Conservation (phyloP, 2,329 filamentous ascomycete species). For the Claviceps humidiphila region DNA sequence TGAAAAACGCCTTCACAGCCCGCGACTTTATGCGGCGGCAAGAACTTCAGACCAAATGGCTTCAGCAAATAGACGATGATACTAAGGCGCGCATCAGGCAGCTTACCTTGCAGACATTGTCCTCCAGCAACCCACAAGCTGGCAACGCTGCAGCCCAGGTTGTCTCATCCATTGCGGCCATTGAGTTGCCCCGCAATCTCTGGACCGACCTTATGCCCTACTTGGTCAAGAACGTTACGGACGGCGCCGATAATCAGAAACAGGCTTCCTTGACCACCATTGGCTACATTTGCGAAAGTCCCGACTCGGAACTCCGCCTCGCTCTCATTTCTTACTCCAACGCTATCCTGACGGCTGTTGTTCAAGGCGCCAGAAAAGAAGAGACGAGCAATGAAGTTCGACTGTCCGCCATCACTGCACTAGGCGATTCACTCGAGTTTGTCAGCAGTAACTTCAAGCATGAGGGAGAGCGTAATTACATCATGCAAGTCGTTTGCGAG, state of each 20-base stretch:
- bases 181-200: slow-evolving; percentile 85
- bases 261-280: slow-evolving; percentile 92
- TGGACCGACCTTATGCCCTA: slow-evolving; percentile 85
- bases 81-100: slow-evolving; percentile 84
- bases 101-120: slow-evolving; percentile 76
- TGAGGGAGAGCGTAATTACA: slow-evolving; percentile 98
- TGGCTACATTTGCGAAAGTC: slow-evolving; percentile 94
- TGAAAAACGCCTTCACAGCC: slow-evolving; percentile 96
- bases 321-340: slow-evolving; percentile 82
- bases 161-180: slow-evolving; percentile 84
- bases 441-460: slow-evolving; percentile 98
- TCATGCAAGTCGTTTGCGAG: slow-evolving; percentile 99
- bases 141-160: slow-evolving; percentile 88
- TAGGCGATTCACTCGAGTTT: slow-evolving; percentile 94
- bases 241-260: slow-evolving; percentile 77
- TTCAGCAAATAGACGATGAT: slow-evolving; percentile 64
- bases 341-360: slow-evolving; percentile 92
- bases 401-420: slow-evolving; percentile 80
- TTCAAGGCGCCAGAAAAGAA: slow-evolving; percentile 94
- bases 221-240: slow-evolving; percentile 85
- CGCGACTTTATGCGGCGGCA: slow-evolving; percentile 79
- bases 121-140: slow-evolving; percentile 65
- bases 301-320: slow-evolving; percentile 73
- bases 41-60: slow-evolving; percentile 88
- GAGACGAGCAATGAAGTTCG: slow-evolving; percentile 86